Evolutionary conservation across 495 filamentous ascomycete genomes (phyloP), one percentile per base, ranked within the genome.

Genomic region (Hypoxylon lienhwacheense): DNA sequence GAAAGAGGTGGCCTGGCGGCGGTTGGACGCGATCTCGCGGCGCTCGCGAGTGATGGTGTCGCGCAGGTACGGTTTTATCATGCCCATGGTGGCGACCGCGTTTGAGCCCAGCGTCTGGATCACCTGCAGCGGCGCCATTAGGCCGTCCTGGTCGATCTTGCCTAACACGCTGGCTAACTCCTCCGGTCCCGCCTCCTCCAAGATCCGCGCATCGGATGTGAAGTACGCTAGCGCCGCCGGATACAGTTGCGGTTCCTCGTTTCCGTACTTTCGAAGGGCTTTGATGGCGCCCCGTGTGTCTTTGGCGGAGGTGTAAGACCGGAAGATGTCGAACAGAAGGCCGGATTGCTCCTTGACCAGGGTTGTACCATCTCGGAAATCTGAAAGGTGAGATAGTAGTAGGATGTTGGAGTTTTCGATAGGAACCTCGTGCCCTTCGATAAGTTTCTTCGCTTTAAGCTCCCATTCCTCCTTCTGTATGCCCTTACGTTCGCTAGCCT

Each of bases 81-180:
- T 88, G 24, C 95, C 93, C 88, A 97, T 96, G 1, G 90, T 97
- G 1, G 93, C 91, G 5, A 97, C 91, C 3, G 62, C 58, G 53
- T 72, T 71, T 32, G 74, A 67, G 33, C 68, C 64, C 51, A 98
- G 75, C 2, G 95, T 90, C 67, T 98, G 93, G 11, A 98, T 93
- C 10, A 98, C 93, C 68, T 98, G 92, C 17, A 98, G 76, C 1
- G 93, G 93, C 10, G 95, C 92, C 88, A 98, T 95, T 8, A 98
- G 80, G 10, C 89, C 87, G 54, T 93, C 89, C 46, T 86, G 81
- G 47, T 96, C 87, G 61, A 98, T 98, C 53, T 88, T 88, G 34
- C 83, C 82, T 28, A 98, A 77, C 2, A 98, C 87, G 15, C 75
- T 74, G 40, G 90, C 80, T 5, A 98, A 77, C 64, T 90, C 87